Conservation (phyloP, 371 early-diverging fungal genomes). For the Mucor lusitanicus region DNA sequence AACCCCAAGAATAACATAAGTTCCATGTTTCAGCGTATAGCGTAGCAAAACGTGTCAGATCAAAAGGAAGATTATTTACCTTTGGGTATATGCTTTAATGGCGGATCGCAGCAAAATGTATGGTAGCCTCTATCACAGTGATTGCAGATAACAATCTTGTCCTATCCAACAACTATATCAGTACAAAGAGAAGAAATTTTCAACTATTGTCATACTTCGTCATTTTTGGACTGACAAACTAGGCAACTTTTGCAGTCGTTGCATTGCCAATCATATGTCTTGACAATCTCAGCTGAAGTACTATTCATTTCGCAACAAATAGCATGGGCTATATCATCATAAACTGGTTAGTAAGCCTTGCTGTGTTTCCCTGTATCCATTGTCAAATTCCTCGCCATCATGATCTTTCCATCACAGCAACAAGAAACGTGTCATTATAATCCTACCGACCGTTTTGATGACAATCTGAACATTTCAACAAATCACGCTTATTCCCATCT, state of each 20-base stretch:
- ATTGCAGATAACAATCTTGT: slow-evolving; percentile 35
- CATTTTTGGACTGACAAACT: slow-evolving; percentile 37
- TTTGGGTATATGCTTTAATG: slow-evolving; percentile 33
- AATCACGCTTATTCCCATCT: slow-evolving; percentile 16
- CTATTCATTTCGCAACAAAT: slow-evolving; percentile 30
- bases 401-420: background rate
- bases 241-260: slow-evolving; percentile 47
- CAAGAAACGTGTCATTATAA: background rate
- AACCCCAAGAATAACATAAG: background rate
- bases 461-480: slow-evolving; percentile 38
- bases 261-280: slow-evolving; percentile 50
- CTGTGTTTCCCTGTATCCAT: background rate
- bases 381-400: background rate
- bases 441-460: slow-evolving; percentile 42
- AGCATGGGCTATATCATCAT: slow-evolving; percentile 31
- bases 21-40: slow-evolving; percentile 4
- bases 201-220: slow-evolving; percentile 34
- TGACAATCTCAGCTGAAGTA: slow-evolving; percentile 26
- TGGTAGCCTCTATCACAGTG: slow-evolving; percentile 43
- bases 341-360: background rate
- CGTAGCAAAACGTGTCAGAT: slow-evolving; percentile 2
- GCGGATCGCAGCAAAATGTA: slow-evolving; percentile 37
- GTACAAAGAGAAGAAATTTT: slow-evolving; percentile 11
- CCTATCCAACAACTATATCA: slow-evolving; percentile 18
- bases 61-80: slow-evolving; percentile 19